Evolutionary conservation across 169 alveolate species (phyloP), one percentile per base, ranked within the genome.

Genomic region (Cryptosporidium baileyi): DNA sequence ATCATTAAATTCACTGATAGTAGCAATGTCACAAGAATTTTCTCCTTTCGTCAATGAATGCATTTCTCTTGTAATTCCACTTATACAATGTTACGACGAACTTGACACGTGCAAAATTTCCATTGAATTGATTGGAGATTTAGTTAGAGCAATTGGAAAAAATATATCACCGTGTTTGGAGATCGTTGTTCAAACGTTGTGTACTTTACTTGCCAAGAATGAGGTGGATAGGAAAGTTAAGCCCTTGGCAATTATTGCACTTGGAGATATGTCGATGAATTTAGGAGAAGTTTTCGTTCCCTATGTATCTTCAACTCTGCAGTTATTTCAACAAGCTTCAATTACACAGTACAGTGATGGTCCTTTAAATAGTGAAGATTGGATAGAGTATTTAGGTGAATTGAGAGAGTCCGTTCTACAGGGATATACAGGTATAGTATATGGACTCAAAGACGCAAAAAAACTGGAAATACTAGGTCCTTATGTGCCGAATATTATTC

Each of bases 251-350:
- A 89, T 95, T 63, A 82, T 93, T 17, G 95, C 96, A 11, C 90
- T 95, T 24, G 98, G 98, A 5, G 98, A 95, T 63, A 93, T 94
- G 17, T 96, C 98, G 26, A 88, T 95, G 93, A 95, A 95, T 36
- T 80, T 93, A 19, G 94, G 93, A 32, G 93, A 92, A n/a, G 90
- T 61, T 28, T 94, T 94, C 63, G 63, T 91, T 43, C 90, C 85
- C 8, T 93, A 88, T 88, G 88, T 93, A 62, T 91, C 90, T 57
- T 89, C 92, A 63, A 81, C 95, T 45, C 90, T 94, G 88, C 91
- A 89, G 61, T 62, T 95, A 40, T 89, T 95, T 49, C 91, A 90
- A 59, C 96, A 94, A 80, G 96, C 98, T 8, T 94, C 97, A 7
- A 74, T 88, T 61, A 94, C 96, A 11, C 81, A 94, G 24, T 92